Conservation (phyloP, 2,329 filamentous ascomycete genomes). For the Neoarthrinium moseri region DNA sequence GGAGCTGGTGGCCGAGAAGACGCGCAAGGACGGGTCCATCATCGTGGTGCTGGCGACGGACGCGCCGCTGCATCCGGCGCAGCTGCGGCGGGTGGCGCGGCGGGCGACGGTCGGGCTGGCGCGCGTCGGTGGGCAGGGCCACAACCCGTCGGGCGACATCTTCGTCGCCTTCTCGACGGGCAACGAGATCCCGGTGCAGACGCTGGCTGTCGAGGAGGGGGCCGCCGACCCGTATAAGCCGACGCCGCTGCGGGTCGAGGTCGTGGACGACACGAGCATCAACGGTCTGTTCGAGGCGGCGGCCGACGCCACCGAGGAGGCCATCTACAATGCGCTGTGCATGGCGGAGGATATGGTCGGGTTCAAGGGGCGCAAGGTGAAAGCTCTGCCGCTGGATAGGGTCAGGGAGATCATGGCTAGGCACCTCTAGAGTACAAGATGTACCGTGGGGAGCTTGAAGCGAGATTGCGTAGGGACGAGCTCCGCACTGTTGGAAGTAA, state of each 20-base stretch:
- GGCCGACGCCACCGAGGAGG: slow-evolving; percentile 63
- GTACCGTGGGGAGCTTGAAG: no score
- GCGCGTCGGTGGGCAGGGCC: slow-evolving; percentile 59
- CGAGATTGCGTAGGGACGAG: no score
- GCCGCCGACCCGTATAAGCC: slow-evolving; percentile 42
- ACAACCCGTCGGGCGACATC: slow-evolving; percentile 64
- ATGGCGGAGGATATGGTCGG: slow-evolving; percentile 61
- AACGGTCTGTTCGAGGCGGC: slow-evolving; percentile 61
- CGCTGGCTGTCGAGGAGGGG: slow-evolving; percentile 24
- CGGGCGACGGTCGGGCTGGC: slow-evolving; percentile 61
- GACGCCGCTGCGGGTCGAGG: slow-evolving; percentile 34
- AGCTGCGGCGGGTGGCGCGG: slow-evolving; percentile 57
- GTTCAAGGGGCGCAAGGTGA: slow-evolving; percentile 45
- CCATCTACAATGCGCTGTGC: slow-evolving; percentile 63
- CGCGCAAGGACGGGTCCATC: slow-evolving; percentile 60
- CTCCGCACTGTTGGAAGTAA: no score
- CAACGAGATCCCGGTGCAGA: slow-evolving; percentile 47
- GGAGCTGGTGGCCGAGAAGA: slow-evolving; percentile 34
- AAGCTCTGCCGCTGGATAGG: slow-evolving; percentile 46
- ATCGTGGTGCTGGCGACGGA: slow-evolving; percentile 61
- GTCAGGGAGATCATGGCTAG: slow-evolving; percentile 45
- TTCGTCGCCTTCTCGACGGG: slow-evolving; percentile 67
- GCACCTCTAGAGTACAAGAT: slow-evolving; percentile 28
- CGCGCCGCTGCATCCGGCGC: slow-evolving; percentile 55
- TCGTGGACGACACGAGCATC: slow-evolving; percentile 58